Evolutionary conservation across 768 basidiomycete genomes (phyloP).

Genomic region (Pholiota molesta): DNA sequence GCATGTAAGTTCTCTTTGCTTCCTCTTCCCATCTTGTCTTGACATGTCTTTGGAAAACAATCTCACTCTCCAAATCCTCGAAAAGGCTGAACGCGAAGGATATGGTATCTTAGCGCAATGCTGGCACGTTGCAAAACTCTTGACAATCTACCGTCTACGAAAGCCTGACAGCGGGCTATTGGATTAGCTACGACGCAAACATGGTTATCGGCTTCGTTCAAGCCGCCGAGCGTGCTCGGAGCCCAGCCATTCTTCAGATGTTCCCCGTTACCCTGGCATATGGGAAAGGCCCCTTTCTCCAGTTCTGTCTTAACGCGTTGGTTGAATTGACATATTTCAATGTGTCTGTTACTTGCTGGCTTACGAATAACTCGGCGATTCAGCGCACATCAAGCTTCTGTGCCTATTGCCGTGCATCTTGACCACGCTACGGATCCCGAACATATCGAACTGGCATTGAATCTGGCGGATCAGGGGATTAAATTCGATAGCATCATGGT

Average conservation of each 20-base stretch:
- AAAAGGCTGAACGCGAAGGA: constrained; percentile 41
- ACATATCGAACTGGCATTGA: constrained; percentile 47
- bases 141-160: neutral
- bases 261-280: constrained; percentile 50
- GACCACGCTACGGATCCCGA: constrained; percentile 51
- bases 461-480: constrained; percentile 47
- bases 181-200: constrained; percentile 45
- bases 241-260: constrained; percentile 48
- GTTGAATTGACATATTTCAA: constrained; percentile 5
- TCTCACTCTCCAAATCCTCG: constrained; percentile 43
- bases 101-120: constrained; percentile 48
- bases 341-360: neutral
- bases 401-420: constrained; percentile 50
- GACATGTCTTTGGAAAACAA: constrained; percentile 34
- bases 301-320: constrained; percentile 46
- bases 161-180: neutral
- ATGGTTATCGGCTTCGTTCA: constrained; percentile 47
- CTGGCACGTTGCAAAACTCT: constrained; percentile 30
- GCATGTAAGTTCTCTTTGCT: neutral
- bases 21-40: neutral
- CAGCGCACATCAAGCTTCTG: constrained; percentile 48
- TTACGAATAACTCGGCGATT: neutral
- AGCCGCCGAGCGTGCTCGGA: constrained; percentile 47
- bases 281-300: constrained; percentile 47
- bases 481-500: constrained; percentile 55